A percentile compares a stretch with the other conserved stretches of the same genome.
Evolutionary conservation across 345 rosid genomes (phyloP).

Genomic region (Lepidium aucheri): DNA sequence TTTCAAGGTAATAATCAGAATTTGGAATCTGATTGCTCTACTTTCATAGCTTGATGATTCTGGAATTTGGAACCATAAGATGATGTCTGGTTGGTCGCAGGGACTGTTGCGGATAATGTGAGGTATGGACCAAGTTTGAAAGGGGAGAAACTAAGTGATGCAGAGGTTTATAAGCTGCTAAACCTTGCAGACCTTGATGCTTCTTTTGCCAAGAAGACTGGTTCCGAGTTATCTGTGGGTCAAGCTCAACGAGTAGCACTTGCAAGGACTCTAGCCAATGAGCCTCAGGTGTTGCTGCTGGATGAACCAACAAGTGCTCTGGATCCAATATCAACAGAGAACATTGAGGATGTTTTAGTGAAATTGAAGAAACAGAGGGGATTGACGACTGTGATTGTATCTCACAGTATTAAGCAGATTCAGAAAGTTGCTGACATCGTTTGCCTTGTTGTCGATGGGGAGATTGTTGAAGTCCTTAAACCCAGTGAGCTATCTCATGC

Average conservation of each 20-base stretch:
- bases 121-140: conserved; percentile 71
- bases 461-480: conserved; percentile 65
- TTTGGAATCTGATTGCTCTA: not conserved
- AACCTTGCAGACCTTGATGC: conserved; percentile 69
- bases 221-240: conserved; percentile 67
- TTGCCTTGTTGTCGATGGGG: conserved; percentile 69
- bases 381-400: conserved; percentile 61
- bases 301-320: conserved; percentile 88
- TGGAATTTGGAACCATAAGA: not conserved
- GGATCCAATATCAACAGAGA: conserved; percentile 79
- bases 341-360: conserved; percentile 75
- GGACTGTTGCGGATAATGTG: conserved; percentile 74
- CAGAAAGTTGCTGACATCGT: conserved; percentile 78
- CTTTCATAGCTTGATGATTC: not conserved
- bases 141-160: conserved; percentile 54
- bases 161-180: conserved; percentile 49
- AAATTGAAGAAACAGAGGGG: conserved; percentile 61
- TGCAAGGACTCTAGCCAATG: conserved; percentile 82
- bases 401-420: conserved; percentile 89
- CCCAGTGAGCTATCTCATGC: conserved; percentile 63
- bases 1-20: conserved; percentile 49
- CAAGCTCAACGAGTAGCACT: conserved; percentile 96
- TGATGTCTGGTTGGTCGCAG: conserved; percentile 24
- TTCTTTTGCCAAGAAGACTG: conserved; percentile 42
- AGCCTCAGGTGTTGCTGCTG: conserved; percentile 72